Conservation (phyloP, 768 basidiomycete genomes). For the button mushroom (Agaricus bisporus) region DNA sequence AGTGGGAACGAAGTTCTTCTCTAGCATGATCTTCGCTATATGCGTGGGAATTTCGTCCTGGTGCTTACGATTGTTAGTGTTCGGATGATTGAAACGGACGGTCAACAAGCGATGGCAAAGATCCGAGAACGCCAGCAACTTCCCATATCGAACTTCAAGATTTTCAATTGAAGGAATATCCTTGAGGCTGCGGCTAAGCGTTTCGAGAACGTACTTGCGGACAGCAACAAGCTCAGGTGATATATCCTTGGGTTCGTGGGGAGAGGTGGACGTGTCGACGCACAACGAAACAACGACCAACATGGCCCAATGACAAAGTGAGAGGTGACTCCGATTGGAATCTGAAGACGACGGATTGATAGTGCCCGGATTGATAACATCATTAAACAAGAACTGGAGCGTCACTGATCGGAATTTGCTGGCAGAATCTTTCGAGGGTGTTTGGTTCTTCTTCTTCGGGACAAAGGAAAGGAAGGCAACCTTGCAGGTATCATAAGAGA, state of each 20-base stretch:
- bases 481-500: slow-evolving; percentile 93
- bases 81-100: slow-evolving; percentile 56
- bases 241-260: slow-evolving; percentile 68
- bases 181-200: slow-evolving; percentile 80
- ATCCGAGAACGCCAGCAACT: slow-evolving; percentile 80
- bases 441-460: slow-evolving; percentile 55
- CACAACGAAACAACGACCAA: slow-evolving; percentile 92
- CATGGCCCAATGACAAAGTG: slow-evolving; percentile 81
- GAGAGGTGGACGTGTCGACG: slow-evolving; percentile 61
- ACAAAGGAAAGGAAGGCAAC: slow-evolving; percentile 77
- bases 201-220: slow-evolving; percentile 90
- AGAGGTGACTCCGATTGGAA: slow-evolving; percentile 49
- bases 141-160: slow-evolving; percentile 78
- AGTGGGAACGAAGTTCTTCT: slow-evolving; percentile 91
- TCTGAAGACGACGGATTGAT: slow-evolving; percentile 57
- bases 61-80: slow-evolving; percentile 39
- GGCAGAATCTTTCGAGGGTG: slow-evolving; percentile 56
- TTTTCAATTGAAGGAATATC: slow-evolving; percentile 57
- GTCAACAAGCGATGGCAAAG: slow-evolving; percentile 84
- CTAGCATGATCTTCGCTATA: slow-evolving; percentile 95
- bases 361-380: slow-evolving; percentile 73
- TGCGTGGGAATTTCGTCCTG: slow-evolving; percentile 81
- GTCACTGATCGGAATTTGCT: slow-evolving; percentile 59
- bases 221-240: slow-evolving; percentile 77
- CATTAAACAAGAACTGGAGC: slow-evolving; percentile 75